Evolutionary conservation across 176 grass and related monocot species (phyloP).

Genomic region (Avena sativa): DNA sequence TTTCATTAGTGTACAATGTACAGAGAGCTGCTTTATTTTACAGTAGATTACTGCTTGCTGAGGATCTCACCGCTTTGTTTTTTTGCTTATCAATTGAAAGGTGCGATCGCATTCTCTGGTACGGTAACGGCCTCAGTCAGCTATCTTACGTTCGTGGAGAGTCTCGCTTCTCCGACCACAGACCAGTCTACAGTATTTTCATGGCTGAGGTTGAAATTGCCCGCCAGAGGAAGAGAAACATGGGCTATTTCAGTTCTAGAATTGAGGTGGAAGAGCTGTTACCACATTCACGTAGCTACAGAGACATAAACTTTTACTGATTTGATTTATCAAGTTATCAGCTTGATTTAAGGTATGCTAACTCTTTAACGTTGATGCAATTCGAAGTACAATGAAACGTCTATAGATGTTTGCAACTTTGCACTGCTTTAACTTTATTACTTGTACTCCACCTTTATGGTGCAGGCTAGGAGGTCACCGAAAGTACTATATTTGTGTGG

Average conservation of each 20-base stretch:
- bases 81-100: constrained; percentile 47
- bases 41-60: background rate
- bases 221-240: constrained; percentile 65
- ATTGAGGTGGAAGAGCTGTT: constrained; percentile 95
- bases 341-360: constrained; percentile 49
- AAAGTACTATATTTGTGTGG: constrained; percentile 45
- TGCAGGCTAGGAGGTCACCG: constrained; percentile 44
- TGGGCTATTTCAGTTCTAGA: constrained; percentile 79
- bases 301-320: constrained; percentile 64
- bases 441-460: constrained; percentile 26
- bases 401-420: constrained; percentile 1
- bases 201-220: constrained; percentile 84
- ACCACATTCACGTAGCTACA: constrained; percentile 57
- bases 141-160: constrained; percentile 85
- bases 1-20: background rate
- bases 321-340: constrained; percentile 6
- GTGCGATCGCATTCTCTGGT: constrained; percentile 95
- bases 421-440: background rate
- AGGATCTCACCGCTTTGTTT: background rate
- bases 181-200: constrained; percentile 88
- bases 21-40: background rate
- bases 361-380: background rate
- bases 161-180: constrained; percentile 91
- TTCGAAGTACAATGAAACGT: constrained; percentile 10
- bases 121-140: constrained; percentile 76